Evolutionary conservation across 768 basidiomycete species (phyloP), one percentile per base, ranked within the genome.

Genomic region (Agrocybe pediades): DNA sequence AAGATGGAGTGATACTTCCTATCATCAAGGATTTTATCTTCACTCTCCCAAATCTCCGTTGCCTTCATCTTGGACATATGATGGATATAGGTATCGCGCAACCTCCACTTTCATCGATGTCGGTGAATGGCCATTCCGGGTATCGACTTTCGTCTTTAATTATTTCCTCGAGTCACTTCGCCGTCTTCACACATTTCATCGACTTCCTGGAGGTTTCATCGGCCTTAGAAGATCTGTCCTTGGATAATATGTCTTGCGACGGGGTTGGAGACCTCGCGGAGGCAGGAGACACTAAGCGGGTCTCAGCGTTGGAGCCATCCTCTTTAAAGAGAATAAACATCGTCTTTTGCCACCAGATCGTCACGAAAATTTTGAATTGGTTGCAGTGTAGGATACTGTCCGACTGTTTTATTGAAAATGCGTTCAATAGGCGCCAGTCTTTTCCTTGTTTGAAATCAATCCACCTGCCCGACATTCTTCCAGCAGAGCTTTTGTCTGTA

Each of bases 171-270:
- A 60, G 67, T 36, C 61, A 59, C 9, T 70, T 73, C 41, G 57
- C 68, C 41, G n/a, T n/a, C n/a, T n/a, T n/a, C n/a, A n/a, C n/a
- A n/a, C n/a, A n/a, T n/a, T n/a, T n/a, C n/a, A n/a, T n/a, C n/a
- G n/a, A n/a, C n/a, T n/a, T n/a, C n/a, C n/a, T n/a, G n/a, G n/a
- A n/a, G n/a, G n/a, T n/a, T n/a, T n/a, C n/a, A n/a, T n/a, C n/a
- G n/a, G n/a, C n/a, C n/a, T n/a, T n/a, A n/a, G n/a, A n/a, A 48
- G 76, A 79, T 41, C 59, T 73, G 25, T 55, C 54, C n/a, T 58
- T 73, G 41, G 81, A 83, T 40, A 78, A 77, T 27, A 77, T 81
- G 47, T 77, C 74, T 11, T 79, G 78, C 69, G 69, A 75, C 41
- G 6, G 68, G 71, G 41, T 81, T 74, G 48, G 73, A 71, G 45